Evolutionary conservation across 495 filamentous ascomycete species (phyloP), one percentile per base, ranked within the genome.

Genomic region (Penicillium dipodomyicola): DNA sequence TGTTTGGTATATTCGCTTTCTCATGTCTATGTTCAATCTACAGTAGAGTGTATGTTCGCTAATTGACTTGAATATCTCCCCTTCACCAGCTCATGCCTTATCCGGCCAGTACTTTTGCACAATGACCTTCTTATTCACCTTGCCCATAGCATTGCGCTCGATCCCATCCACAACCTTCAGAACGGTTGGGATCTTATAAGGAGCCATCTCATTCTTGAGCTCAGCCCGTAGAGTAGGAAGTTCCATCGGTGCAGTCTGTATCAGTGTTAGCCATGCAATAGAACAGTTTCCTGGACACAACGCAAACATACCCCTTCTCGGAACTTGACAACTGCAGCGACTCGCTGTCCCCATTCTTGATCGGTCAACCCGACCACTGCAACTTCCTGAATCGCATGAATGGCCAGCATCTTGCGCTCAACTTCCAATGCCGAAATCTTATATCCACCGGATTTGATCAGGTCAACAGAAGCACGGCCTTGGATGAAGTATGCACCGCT

Each of bases 111-210:
- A 74, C 50, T 77, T 75, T 60, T 72, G 62, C 25, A 78, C 59
- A 25, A 78, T 61, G 19, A 61, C 64, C 64, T 77, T 78, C 67
- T 78, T 78, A 57, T 78, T 76, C 22, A 78, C 72, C 51, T 78
- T 78, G 45, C 75, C 75, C 75, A 78, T 78, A 6, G 75, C 74
- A 58, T 78, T 78, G 56, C 76, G 79, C 50, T 74, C 76, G 35
- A 77, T 81, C 17, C 51, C 63, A 29, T 76, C 72, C 5, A 80
- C 79, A 9, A 69, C 67, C 61, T 73, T 75, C 50, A 78, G 41
- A 9, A 78, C 69, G 0, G 72, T 72, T 15, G 75, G 77, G 23
- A 77, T 77, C 58, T 79, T 80, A 46, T 78, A 82, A 20, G 79
- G 69, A 0, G 74, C 75, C 68, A 77, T 74, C 52, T 77, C 72